phyloP scores from a whole-genome alignment of 352 stramenopile genomes.

The Phytophthora ohioensis region DNA sequence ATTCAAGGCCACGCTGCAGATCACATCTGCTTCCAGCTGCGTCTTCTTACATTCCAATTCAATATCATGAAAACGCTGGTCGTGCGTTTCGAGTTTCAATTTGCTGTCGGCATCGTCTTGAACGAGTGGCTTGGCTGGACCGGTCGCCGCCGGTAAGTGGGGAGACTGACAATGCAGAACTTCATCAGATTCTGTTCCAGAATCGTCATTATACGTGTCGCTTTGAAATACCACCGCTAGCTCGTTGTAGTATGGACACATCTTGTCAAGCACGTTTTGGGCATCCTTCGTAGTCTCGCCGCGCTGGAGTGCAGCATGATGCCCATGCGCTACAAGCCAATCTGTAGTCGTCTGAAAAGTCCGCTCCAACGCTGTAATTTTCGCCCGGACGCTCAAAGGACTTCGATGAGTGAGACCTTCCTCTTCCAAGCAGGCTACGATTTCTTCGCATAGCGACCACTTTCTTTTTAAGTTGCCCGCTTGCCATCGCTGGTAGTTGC shows the following conservation, averaged over 20 bases:
- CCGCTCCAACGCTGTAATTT: neutral
- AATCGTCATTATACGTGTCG: neutral
- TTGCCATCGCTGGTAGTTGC: conserved; percentile 14
- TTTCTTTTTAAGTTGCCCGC: neutral
- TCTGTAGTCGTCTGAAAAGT: conserved; percentile 6
- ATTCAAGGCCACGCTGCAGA: conserved; percentile 46
- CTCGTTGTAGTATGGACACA: conserved; percentile 20
- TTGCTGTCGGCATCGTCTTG: neutral
- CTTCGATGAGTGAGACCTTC: conserved; percentile 4
- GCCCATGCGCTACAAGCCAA: conserved; percentile 3
- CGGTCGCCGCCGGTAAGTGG: neutral
- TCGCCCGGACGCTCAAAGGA: neutral
- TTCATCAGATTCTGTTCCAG: neutral
- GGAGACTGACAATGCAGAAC: conserved; percentile 1
- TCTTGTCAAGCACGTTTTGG: neutral
- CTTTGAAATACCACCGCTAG: neutral
- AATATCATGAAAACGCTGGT: conserved; percentile 24
- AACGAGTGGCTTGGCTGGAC: neutral
- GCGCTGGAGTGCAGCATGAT: neutral
- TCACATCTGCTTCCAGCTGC: conserved; percentile 29
- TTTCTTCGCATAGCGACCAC: neutral
- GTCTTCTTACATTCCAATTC: conserved; percentile 44
- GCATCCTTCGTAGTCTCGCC: neutral
- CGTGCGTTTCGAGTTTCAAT: neutral
- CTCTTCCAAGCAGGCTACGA: neutral